Evolutionary conservation across 441 rosid genomes (phyloP).

Genomic region (Erodium texanum): DNA sequence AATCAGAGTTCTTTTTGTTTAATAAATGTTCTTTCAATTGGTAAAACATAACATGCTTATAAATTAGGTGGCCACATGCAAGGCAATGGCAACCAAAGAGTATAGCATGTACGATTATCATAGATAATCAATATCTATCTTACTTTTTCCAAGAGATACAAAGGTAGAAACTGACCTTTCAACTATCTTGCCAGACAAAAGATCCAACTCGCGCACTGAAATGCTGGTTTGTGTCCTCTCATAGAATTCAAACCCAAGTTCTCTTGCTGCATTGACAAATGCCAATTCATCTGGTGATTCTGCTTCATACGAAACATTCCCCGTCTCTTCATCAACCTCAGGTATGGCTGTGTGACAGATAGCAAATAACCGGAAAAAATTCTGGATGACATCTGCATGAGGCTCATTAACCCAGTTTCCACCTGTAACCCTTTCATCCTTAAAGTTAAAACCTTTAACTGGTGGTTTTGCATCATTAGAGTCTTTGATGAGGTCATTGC

Average conservation of each 20-base stretch:
- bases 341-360: slow-evolving; percentile 74
- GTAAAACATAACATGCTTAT: too few relatives aligned
- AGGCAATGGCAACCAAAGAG: too few relatives aligned
- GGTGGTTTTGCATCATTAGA: slow-evolving; percentile 22
- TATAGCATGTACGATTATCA: too few relatives aligned
- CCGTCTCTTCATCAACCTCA: slow-evolving; percentile 45
- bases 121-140: too few relatives aligned
- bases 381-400: slow-evolving; percentile 41
- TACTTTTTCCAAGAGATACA: slow-evolving; percentile 6
- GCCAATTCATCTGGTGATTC: slow-evolving; percentile 81
- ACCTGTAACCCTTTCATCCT: slow-evolving; percentile 52
- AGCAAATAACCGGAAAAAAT: slow-evolving; percentile 51
- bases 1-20: too few relatives aligned
- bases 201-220: slow-evolving; percentile 43
- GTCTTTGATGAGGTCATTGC: slow-evolving; percentile 17
- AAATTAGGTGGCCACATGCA: too few relatives aligned
- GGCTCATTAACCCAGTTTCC: slow-evolving; percentile 50
- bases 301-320: slow-evolving; percentile 53
- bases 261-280: slow-evolving; percentile 64
- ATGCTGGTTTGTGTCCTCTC: slow-evolving; percentile 49
- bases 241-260: slow-evolving; percentile 60
- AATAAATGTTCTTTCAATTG: too few relatives aligned
- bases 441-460: slow-evolving; percentile 57
- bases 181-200: slow-evolving; percentile 35
- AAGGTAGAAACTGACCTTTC: slow-evolving; percentile 39